Evolutionary conservation across 2,329 filamentous ascomycete species (phyloP).

Genomic region (Diplocarpon rosae): DNA sequence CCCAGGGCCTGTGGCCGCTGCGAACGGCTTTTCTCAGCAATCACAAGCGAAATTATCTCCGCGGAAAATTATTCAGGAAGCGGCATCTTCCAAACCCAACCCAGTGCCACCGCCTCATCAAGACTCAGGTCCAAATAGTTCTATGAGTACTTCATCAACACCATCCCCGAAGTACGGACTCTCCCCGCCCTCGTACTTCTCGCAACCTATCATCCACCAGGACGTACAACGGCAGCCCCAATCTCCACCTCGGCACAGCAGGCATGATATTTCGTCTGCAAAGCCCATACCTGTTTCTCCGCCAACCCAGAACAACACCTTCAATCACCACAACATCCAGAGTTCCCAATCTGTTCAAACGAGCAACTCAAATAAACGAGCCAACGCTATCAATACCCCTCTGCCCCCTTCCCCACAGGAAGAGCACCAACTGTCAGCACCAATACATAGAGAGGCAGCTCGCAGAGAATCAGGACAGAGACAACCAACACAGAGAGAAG

Average conservation of each 20-base stretch:
- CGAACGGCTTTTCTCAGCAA: background rate
- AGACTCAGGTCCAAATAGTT: background rate
- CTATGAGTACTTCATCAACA: background rate
- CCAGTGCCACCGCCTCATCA: background rate
- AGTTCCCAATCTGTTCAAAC: background rate
- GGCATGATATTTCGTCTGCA: slow-evolving; percentile 1
- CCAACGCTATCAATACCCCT: background rate
- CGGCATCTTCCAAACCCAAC: background rate
- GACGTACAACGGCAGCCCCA: background rate
- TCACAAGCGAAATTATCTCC: background rate
- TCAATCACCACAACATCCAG: background rate
- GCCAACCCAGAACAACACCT: background rate
- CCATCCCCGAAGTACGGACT: background rate
- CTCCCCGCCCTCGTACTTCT: background rate
- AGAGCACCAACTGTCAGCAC: background rate
- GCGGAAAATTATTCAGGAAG: background rate
- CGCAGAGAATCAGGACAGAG: no score
- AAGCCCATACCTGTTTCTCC: background rate
- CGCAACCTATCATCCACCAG: background rate
- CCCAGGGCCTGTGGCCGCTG: background rate
- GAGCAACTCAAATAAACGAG: background rate
- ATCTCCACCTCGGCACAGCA: background rate
- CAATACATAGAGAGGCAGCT: background rate
- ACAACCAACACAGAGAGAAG: background rate
- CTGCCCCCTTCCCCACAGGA: background rate